A percentile compares a stretch with the other conserved stretches of the same genome.
phyloP scores from a whole-genome alignment of 768 basidiomycete genomes.

The Paxillus involutus region DNA sequence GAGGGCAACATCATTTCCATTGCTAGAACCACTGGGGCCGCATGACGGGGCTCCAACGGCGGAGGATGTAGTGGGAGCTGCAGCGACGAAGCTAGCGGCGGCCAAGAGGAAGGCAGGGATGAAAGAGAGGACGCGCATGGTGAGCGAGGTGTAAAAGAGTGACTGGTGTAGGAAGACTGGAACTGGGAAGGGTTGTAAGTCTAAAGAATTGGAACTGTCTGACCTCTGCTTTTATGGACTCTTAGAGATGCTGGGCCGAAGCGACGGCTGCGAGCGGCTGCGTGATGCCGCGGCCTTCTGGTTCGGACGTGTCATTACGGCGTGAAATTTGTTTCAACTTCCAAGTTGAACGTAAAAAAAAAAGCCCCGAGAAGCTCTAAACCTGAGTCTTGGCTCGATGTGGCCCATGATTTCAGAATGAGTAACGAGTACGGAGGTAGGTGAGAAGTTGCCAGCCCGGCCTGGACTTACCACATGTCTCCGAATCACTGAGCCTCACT shows the following conservation, averaged over 20 bases:
- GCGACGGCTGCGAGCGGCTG: slow-evolving; percentile 26
- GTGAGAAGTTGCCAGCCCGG: no score
- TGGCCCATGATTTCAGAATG: no score
- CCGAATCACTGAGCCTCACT: no score
- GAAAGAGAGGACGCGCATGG: slow-evolving; percentile 27
- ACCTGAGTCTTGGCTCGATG: no score
- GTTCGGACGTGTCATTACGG: no score
- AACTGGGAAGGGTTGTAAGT: not conserved
- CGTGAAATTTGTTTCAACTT: no score
- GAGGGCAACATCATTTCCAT: not conserved
- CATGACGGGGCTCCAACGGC: not conserved
- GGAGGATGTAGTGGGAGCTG: slow-evolving; percentile 1
- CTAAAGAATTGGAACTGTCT: not conserved
- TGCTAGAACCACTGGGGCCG: not conserved
- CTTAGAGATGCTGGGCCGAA: not conserved
- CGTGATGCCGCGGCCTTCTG: slow-evolving; percentile 2
- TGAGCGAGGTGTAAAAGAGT: slow-evolving; percentile 11
- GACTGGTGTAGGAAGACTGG: slow-evolving; percentile 8
- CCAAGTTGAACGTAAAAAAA: no score
- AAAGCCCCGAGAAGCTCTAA: no score
- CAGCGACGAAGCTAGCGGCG: slow-evolving; percentile 16
- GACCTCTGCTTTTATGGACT: slow-evolving; percentile 2
- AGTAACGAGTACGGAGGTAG: no score
- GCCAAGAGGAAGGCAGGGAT: slow-evolving; percentile 18
- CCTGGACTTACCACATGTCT: no score